Evolutionary conservation across 306 rosid genomes (phyloP), one percentile per base, ranked within the genome.

Genomic region (Acacia confusa): DNA sequence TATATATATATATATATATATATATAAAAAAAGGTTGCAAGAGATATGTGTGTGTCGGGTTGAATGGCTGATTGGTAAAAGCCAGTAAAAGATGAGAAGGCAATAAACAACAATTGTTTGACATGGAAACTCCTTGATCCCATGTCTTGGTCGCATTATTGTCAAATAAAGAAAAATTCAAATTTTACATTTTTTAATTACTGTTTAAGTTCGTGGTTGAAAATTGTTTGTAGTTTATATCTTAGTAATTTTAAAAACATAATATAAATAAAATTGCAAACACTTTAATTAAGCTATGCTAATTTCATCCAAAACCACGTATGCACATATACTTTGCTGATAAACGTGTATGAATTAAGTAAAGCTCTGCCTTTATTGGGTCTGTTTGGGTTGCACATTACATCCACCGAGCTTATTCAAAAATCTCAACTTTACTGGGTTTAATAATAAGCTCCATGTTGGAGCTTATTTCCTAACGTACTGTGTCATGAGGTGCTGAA

Each of bases 71-170:
- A 81, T 85, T 65, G 63, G 76, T 58, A 30, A 44, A 71, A 80
- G 76, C 27, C 47, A 74, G 65, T 32, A 72, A 79, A 84, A 47
- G 84, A 63, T 66, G 71, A 66, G 68, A 81, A 60, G 60, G 70
- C 78, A 83, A 85, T 83, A 78, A 83, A 50, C 27, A 30, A 48
- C n/a, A 75, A 19, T 36, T 41, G 6, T 43, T 66, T 55, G 63
- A 69, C 38, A 47, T 63, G 57, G 67, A 79, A 79, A 61, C 86
- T 87, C 85, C 81, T 79, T 81, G 40, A 68, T 72, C 25, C 45
- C 19, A 64, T 36, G 63, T 63, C 70, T 20, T 7, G 12, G 10
- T 53, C 17, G 57, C 57, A 16, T 50, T 53, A 16, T 50, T 53
- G 22, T 52, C 58, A 17, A 6, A 0, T 32, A 32, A 32, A 3